Base-by-base conservation (phyloP, 306 rosid genomes). In the Inga oerstediana region DNA sequence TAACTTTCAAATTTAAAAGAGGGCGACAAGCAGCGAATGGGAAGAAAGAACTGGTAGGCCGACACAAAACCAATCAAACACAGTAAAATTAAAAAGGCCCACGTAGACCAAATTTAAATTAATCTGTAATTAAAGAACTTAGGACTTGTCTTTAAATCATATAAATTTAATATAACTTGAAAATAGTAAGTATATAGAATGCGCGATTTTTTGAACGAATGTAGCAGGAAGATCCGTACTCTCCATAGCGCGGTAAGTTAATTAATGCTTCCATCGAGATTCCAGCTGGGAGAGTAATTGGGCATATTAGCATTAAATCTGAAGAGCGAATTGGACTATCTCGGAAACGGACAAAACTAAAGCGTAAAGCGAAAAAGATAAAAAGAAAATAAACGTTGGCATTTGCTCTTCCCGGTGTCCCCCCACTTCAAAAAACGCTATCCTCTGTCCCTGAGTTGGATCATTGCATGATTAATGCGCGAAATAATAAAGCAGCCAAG, bases 331-430 rank as follows among this genome's bases (percentile, higher is more conserved):
- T 45, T 27, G 34, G 39, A 65, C 3, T 11, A 48, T 27, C 3
- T 14, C 0, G 62, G 44, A 34, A 75, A 54, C 68, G 30, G 54
- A 39, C 80, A 76, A 72, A 72, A 44, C 22, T 2, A 80, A 72
- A 80, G 32, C 16, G 11, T 27, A 39, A 80, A 80, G 65, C 11
- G 30, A 79, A 79, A 56, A 71, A 35, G 24, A 64, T 14, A 4
- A 61, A 61, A 46, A 19, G 10, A 62, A 81, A 43, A 78, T 48
- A 62, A 78, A 71, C 82, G 86, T 78, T 83, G 82, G 79, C 79
- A 61, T 35, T 62, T 44, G 59, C 51, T 0, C 44, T 64, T 82
- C 51, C 81, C 81, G 70, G 72, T 22, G 39, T 41, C 43, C 22
- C 24, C 15, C 71, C 70, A 35, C 79, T 77, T 54, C 66, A 35